These are phyloP conservation scores for Penicillium sp. DNA, from an alignment of 2,329 filamentous ascomycete genomes.

Conservation along the genomic window DNA sequence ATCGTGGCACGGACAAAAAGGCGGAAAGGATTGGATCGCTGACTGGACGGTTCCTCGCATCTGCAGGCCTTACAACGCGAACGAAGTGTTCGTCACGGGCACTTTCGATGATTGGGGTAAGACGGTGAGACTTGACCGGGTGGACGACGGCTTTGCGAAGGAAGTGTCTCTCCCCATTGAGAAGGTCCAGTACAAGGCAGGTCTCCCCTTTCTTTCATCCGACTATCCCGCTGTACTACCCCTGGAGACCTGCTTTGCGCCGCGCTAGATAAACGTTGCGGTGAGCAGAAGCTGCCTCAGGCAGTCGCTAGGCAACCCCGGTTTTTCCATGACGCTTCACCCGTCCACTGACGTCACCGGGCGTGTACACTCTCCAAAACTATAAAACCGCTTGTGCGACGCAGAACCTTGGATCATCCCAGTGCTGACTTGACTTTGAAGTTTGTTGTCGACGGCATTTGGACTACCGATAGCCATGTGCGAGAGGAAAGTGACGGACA, in stretches of 20 bases:
- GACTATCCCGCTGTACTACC: not conserved
- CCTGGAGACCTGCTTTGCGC: not conserved
- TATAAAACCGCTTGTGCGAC: slow-evolving; percentile 23
- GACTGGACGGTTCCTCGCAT: slow-evolving; percentile 29
- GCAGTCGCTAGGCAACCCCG: slow-evolving; percentile 14
- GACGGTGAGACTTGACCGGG: slow-evolving; percentile 77
- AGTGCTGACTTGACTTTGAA: slow-evolving; percentile 39
- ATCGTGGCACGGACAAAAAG: slow-evolving; percentile 12
- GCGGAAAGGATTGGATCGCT: slow-evolving; percentile 23
- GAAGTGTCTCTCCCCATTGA: slow-evolving; percentile 67
- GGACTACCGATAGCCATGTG: slow-evolving; percentile 77
- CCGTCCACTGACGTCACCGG: slow-evolving; percentile 22
- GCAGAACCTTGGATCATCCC: slow-evolving; percentile 3
- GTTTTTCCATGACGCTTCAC: slow-evolving; percentile 26
- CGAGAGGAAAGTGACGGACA: slow-evolving; percentile 78
- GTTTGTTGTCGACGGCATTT: slow-evolving; percentile 94
- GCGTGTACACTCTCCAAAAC: slow-evolving; percentile 23
- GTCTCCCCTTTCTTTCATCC: slow-evolving; percentile 25
- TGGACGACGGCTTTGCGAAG: slow-evolving; percentile 72
- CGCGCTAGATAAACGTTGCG: slow-evolving; percentile 16
- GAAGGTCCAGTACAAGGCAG: slow-evolving; percentile 88
- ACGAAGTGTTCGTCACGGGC: slow-evolving; percentile 90
- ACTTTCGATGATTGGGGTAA: slow-evolving; percentile 94
- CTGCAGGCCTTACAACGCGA: slow-evolving; percentile 75
- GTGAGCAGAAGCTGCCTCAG: slow-evolving; percentile 16